Conservation (phyloP, 441 rosid genomes). For the Viola pubescens region DNA sequence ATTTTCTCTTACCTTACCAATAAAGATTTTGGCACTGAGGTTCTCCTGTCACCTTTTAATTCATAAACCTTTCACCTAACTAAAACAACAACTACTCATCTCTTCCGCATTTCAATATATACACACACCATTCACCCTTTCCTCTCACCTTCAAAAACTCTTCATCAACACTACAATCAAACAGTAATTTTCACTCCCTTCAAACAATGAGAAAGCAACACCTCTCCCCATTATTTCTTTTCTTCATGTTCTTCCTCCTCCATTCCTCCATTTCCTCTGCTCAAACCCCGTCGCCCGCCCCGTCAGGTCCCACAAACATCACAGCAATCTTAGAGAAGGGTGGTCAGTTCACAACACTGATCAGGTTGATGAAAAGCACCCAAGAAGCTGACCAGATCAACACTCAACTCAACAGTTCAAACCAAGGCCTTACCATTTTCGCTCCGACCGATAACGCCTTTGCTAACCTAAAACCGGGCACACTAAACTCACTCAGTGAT, state of each 20-base stretch:
- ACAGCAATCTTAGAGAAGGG: conserved; percentile 69
- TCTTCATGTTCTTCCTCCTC: conserved; percentile 21
- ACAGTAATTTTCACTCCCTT: background rate
- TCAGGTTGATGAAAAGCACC: conserved; percentile 52
- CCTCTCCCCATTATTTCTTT: conserved; percentile 16
- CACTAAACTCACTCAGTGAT: conserved; percentile 58
- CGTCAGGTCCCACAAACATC: conserved; percentile 54
- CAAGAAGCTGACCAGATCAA: conserved; percentile 64
- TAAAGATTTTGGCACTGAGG: conserved; percentile 18
- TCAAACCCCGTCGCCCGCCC: conserved; percentile 41
- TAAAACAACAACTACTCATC: conserved; percentile 14
- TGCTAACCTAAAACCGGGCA: conserved; percentile 51
- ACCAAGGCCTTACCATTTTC: conserved; percentile 66
- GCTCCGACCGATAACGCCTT: conserved; percentile 81
- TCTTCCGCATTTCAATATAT: conserved; percentile 11
- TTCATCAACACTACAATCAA: conserved; percentile 3
- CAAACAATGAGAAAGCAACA: conserved; percentile 28
- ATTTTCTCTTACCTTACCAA: conserved; percentile 22
- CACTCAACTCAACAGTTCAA: conserved; percentile 64
- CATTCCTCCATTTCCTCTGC: conserved; percentile 23
- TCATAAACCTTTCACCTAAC: conserved; percentile 37
- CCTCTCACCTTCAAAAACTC: conserved; percentile 8
- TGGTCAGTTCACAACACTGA: conserved; percentile 67
- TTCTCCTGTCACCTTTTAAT: conserved; percentile 24
- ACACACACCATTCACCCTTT: background rate